Conservation (phyloP, 2,329 filamentous ascomycete species). For the Zalaria sp. region DNA sequence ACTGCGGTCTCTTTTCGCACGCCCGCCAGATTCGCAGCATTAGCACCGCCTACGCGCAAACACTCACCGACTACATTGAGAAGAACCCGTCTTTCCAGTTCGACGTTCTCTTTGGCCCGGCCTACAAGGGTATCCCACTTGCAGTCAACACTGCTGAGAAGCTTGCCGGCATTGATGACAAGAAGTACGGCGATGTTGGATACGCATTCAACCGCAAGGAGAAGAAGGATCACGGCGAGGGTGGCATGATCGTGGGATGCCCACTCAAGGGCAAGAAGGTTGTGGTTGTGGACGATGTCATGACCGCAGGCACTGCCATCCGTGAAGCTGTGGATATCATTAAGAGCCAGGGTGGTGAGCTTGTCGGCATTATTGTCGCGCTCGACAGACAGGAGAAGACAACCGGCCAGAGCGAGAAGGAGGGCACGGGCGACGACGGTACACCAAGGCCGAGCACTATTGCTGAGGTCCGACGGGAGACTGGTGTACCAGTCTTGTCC, state of each 20-base stretch:
- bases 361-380: slow-evolving; percentile 79
- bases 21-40: slow-evolving; percentile 65
- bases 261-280: slow-evolving; percentile 72
- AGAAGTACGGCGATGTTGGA: slow-evolving; percentile 53
- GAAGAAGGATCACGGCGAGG: slow-evolving; percentile 90
- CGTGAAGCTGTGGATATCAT: slow-evolving; percentile 87
- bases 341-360: slow-evolving; percentile 64
- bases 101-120: slow-evolving; percentile 84
- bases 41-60: slow-evolving; percentile 63
- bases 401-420: slow-evolving; percentile 33
- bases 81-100: slow-evolving; percentile 42
- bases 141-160: slow-evolving; percentile 63
- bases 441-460: slow-evolving; percentile 66
- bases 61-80: slow-evolving; percentile 39
- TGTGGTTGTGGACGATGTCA: slow-evolving; percentile 90
- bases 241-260: slow-evolving; percentile 82
- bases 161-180: slow-evolving; percentile 53
- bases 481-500: slow-evolving; percentile 66
- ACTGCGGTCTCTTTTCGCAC: slow-evolving; percentile 80
- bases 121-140: slow-evolving; percentile 96
- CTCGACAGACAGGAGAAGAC: slow-evolving; percentile 80
- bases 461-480: slow-evolving; percentile 71
- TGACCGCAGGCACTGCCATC: slow-evolving; percentile 89
- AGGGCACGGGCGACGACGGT: slow-evolving; percentile 42
- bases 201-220: slow-evolving; percentile 96